Base-by-base conservation (phyloP, 2,329 filamentous ascomycete species). In the Pseudogymnoascus sp. region DNA sequence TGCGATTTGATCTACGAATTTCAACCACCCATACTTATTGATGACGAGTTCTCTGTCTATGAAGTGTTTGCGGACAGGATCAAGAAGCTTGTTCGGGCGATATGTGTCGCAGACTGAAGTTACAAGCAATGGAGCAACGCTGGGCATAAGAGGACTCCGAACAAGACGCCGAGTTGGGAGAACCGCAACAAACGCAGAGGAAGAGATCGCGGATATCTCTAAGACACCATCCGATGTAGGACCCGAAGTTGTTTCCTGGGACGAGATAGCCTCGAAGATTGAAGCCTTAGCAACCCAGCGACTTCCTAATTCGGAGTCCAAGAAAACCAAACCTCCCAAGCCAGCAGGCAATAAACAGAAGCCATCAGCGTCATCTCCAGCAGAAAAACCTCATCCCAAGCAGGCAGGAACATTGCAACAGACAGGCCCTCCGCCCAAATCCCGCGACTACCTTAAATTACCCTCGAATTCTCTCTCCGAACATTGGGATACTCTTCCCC, bases 401-500 rank as follows among this genome's bases (percentile, higher is more conserved):
- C 26, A 52, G 6, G 26, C 45, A 19, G n/a, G 26, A 30, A 52
- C 15, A 52, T 33, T 26, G 26, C 45, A 52, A 30, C 55, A 35
- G 7, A 9, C 33, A 6, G 55, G 55, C 18, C 55, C 55, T 15
- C 33, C 18, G 2, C 55, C 55, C 13, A 61, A 61, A 28, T 19
- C 38, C 15, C 57, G 60, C 38, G 38, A 60, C 28, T 60, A 61
- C 21, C 21, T 62, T 12, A 60, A 59, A 8, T 28, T 63, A 33
- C 39, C 60, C 12, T n/a, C 59, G n/a, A 21, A 61, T 7, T 30
- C 65, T 69, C 60, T 77, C 7, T 71, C 73, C 59, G 75, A 74
- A 63, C 77, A 81, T 68, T 81, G 77, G 75, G 78, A 81, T 59
- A 81, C 79, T 0, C 62, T 68, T 38, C 69, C 73, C 5, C 79